Evolutionary conservation across 306 rosid species (phyloP).

Genomic region (Sechiopsis laciniata): DNA sequence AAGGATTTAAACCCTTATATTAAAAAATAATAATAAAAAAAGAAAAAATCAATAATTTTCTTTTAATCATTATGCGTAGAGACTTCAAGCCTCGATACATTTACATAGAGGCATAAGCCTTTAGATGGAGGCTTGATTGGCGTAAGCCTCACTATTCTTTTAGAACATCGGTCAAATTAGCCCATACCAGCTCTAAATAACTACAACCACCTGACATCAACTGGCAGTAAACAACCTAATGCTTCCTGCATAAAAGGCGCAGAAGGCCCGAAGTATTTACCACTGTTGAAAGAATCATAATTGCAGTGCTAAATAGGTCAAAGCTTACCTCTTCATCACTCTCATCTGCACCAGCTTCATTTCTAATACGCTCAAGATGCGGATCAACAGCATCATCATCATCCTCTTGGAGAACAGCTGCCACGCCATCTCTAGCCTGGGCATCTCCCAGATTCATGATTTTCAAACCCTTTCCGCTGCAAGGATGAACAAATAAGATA

Average conservation of each 20-base stretch:
- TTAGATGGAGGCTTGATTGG: too few species aligned
- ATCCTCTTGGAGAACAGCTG: constrained; percentile 70
- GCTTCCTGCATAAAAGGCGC: background rate
- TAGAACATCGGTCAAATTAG: background rate
- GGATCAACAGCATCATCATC: constrained; percentile 96
- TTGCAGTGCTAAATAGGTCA: background rate
- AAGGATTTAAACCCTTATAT: too few species aligned
- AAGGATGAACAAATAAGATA: constrained; percentile 27
- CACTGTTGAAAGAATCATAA: background rate
- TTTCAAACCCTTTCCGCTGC: constrained; percentile 89
- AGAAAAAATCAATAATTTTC: too few species aligned
- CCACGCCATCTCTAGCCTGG: constrained; percentile 56
- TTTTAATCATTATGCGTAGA: too few species aligned
- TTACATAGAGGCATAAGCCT: too few species aligned
- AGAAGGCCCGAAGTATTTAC: background rate
- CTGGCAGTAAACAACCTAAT: background rate
- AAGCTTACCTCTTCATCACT: constrained; percentile 89
- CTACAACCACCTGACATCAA: background rate
- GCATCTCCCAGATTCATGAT: constrained; percentile 85
- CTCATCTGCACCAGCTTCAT: constrained; percentile 86
- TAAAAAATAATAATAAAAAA: too few species aligned
- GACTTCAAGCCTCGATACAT: too few species aligned
- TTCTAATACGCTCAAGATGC: constrained; percentile 86
- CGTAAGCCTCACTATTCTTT: too few species aligned
- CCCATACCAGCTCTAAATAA: background rate